Base-by-base conservation (phyloP, 768 basidiomycete species). In the Coprinellus micaceus region DNA sequence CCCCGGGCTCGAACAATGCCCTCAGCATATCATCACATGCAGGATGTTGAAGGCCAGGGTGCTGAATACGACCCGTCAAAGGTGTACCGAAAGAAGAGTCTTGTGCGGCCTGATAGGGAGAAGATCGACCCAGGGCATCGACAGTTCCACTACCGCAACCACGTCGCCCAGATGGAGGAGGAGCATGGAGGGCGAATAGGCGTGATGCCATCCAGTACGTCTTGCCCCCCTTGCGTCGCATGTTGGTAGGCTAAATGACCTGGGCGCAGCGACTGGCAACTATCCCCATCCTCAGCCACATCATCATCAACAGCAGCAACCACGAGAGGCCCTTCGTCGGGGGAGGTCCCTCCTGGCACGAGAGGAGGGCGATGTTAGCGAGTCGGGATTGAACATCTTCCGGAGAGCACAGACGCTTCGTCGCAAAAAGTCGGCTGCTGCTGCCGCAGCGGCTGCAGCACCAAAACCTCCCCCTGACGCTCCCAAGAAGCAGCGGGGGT, bases 91-190 rank as follows among this genome's bases (percentile, higher is more conserved):
- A 98, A 97, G 80, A 95, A 94, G 79, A 91, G 88, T 67, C 80
- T 99, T 17, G 91, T 98, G 52, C 77, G 81, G 54, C 96, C 96
- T 4, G 96, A 99, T 71, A 78, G 96, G 56, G 95, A 97, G 77
- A 93, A 95, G 78, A 91, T 98, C 63, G 94, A 98, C 65, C 94
- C 94, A 10, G 85, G 85, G 40, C 94, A 98, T 76, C 82, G 94
- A 49, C 86, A 94, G 64, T 98, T 88, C 87, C 89, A 98, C 72
- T 98, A 98, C 73, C 85, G 91, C 53, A 84, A 80, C 56, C 94
- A 91, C 71, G 91, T 91, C 19, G 88, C 88, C 22, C 83, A 86
- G 67, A 74, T 90, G 66, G 84, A 86, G 70, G 77, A 86, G 54
- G 85, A 89, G 64, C 79, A 83, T n/a, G 74, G 74, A 30, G 79